Percentiles rank a stretch among this genome's conserved stretches.
These are phyloP conservation scores for Murraya koenigii DNA, from an alignment of 345 rosid genomes.

Conservation along the genomic window DNA sequence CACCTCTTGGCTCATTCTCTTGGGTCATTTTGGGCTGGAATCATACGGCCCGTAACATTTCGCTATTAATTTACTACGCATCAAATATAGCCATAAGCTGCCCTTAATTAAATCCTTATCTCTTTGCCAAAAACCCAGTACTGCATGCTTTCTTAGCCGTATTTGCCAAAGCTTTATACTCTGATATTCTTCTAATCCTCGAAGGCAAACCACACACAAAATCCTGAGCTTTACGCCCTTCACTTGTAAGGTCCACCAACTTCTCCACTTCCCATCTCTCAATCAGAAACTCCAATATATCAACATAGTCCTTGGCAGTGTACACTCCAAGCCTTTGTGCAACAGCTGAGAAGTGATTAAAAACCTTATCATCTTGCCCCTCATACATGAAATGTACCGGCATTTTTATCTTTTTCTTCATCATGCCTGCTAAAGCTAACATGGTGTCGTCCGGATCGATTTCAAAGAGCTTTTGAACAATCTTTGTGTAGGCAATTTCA, in stretches of 20 bases:
- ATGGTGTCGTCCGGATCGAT: conserved; percentile 36
- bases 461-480: conserved; percentile 37
- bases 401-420: conserved; percentile 38
- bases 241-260: conserved; percentile 27
- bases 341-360: no score
- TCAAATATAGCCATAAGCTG: no score
- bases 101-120: conserved; percentile 16
- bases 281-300: no score
- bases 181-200: conserved; percentile 29
- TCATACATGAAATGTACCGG: no score
- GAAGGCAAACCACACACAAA: conserved; percentile 29
- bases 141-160: conserved; percentile 14
- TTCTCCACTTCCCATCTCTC: conserved; percentile 30
- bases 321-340: no score
- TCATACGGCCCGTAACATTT: no score
- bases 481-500: conserved; percentile 33
- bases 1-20: no score
- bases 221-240: conserved; percentile 33
- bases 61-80: no score
- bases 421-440: conserved; percentile 35
- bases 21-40: no score
- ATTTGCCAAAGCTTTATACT: conserved; percentile 25
- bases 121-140: conserved; percentile 29
- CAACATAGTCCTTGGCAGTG: no score
- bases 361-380: no score